Evolutionary conservation across 345 rosid genomes (phyloP), one percentile per base, ranked within the genome.

Genomic region (Aurinia saxatilis): DNA sequence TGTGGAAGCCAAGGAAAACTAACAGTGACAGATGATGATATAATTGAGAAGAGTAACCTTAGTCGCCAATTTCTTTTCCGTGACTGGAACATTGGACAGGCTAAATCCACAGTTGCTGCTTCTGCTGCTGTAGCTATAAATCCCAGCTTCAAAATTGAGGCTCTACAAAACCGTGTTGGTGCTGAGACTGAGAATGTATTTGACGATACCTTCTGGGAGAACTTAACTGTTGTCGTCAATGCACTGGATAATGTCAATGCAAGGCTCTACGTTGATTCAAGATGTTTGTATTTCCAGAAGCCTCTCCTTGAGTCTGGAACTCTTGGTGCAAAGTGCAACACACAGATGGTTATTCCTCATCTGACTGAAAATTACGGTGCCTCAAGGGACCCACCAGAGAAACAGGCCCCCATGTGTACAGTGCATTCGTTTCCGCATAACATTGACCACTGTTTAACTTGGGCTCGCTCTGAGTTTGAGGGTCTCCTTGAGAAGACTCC

Each of bases 401-500:
- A 84, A 73, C 99, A 95, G 77, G 99, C 99, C 9, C 99, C 99
- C 15, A 95, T 95, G 99, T 95, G 97, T 74, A 95, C 99, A 8
- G 92, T 95, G 60, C 99, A 95, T 63, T 95, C 99, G 0, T 95
- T 95, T 74, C 99, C 99, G 1, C 99, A 95, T 82, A 95, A 90
- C 70, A 95, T 95, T 57, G 99, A 95, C 66, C 99, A 95, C 68
- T 95, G 99, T 77, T 70, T 95, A 68, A 90, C 99, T 41, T 95
- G 99, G 99, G 98, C 98, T 61, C 95, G 96, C 33, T 95, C 99
- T 31, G 99, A 95, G 77, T 95, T 95, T 70, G 99, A 95, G 80
- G 99, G 98, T 72, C 76, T 90, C 56, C 83, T 90, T 54, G 99
- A 95, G 86, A 95, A 95, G 79, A 86, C 87, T 70, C 99, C 99